Conservation (phyloP, 495 filamentous ascomycete species). For the Penicillium fimorum region DNA sequence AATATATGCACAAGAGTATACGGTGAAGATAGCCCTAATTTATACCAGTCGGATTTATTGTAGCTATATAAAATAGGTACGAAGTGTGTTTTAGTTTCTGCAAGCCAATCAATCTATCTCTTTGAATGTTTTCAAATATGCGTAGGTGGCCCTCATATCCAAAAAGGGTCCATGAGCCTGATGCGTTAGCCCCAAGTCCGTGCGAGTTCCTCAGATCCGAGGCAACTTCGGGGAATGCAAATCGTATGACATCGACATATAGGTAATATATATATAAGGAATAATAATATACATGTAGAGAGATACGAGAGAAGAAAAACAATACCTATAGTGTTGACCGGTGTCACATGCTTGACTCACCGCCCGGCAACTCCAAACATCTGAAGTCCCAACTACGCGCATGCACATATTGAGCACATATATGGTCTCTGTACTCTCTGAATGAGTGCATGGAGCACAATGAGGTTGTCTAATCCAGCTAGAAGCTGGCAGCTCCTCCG, state of each 20-base stretch:
- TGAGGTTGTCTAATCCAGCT: constrained; percentile 38
- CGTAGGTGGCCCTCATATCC: neutral
- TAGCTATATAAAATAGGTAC: neutral
- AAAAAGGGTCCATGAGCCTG: neutral
- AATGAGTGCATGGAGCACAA: constrained; percentile 31
- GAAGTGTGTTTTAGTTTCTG: neutral
- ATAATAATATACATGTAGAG: neutral
- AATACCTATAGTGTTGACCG: neutral
- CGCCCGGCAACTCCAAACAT: constrained; percentile 11
- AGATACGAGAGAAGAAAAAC: neutral
- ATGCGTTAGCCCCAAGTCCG: neutral
- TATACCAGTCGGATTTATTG: neutral
- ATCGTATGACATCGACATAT: neutral
- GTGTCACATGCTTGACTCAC: constrained; percentile 15
- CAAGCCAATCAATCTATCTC: neutral
- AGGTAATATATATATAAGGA: too few relatives aligned
- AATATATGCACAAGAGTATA: constrained; percentile 1
- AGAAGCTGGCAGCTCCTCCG: constrained; percentile 32
- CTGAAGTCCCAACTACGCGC: neutral
- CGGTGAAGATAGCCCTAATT: neutral
- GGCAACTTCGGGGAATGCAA: neutral
- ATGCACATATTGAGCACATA: neutral
- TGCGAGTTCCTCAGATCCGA: constrained; percentile 3
- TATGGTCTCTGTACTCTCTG: constrained; percentile 7
- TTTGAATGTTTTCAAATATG: neutral